Evolutionary conservation across 106 monocot species (phyloP), one percentile per base, ranked within the genome.

Genomic region (Acorus calamus): DNA sequence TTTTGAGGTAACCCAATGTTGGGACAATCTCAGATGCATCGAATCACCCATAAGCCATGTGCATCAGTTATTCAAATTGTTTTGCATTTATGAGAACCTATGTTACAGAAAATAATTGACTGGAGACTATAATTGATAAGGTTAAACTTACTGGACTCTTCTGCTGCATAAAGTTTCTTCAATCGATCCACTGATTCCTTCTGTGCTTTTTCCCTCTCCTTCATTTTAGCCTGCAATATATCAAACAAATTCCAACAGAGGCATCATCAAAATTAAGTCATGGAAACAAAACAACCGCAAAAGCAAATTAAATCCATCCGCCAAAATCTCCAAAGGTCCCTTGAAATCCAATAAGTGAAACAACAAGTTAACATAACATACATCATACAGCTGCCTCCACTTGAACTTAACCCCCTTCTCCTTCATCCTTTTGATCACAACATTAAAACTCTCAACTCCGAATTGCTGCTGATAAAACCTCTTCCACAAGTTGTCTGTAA

Each of bases 401-500:
- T 77, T 83, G 60, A 87, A 87, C 6, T 59, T 55, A 13, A 80
- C 76, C 49, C 65, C 3, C 61, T 77, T 84, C 67, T 76, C 56
- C 42, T 77, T 80, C 90, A 96, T 87, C 71, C 76, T 80, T 72
- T 71, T 70, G 47, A 85, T 61, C 0, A 86, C 85, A 28, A 64
- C 28, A 28, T 81, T 69, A 4, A 57, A 14, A 52, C 66, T 82
- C 8, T 91, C 90, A 9, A 51, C 71, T 5, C 94, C 94, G 68
- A 91, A 96, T 11, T 85, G 67, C 28, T 57, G 66, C 71, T 70
- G 76, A 67, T 96, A 96, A 61, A 96, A 91, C 47, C 67, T 76
- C 74, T 78, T 96, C 94, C 94, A 96, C 54, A 96, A 57, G 2
- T 48, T 62, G 69, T 96, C 78, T 2, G 94, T 96, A 56, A 96